phyloP scores from a whole-genome alignment of 495 filamentous ascomycete genomes.

The Copromyces sp. region DNA sequence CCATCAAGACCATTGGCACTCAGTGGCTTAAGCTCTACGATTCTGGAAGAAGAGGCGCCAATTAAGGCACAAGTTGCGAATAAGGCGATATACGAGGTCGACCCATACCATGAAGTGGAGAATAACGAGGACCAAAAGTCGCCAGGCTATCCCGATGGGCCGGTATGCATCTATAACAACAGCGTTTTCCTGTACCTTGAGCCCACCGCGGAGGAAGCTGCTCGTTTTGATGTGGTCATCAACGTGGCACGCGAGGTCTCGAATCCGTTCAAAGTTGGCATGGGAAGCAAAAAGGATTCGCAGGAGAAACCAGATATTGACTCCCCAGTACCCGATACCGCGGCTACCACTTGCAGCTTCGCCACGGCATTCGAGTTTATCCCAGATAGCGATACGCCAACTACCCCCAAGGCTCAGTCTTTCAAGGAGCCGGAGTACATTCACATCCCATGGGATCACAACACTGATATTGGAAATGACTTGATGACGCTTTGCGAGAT shows the following conservation, averaged over 20 bases:
- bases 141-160: conserved; percentile 86
- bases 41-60: conserved; percentile 70
- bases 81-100: conserved; percentile 39
- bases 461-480: conserved; percentile 87
- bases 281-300: conserved; percentile 18
- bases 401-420: conserved; percentile 47
- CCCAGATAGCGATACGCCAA: conserved; percentile 32
- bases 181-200: conserved; percentile 89
- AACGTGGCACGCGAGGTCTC: conserved; percentile 92
- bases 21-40: conserved; percentile 29
- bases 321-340: conserved; percentile 55
- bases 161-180: conserved; percentile 85
- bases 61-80: conserved; percentile 51
- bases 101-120: conserved; percentile 41
- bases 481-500: conserved; percentile 73
- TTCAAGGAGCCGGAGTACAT: conserved; percentile 74
- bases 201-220: conserved; percentile 74
- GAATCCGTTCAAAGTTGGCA: conserved; percentile 61
- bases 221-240: conserved; percentile 81
- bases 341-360: conserved; percentile 58
- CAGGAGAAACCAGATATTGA: conserved; percentile 25
- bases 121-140: conserved; percentile 69
- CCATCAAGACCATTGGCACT: conserved; percentile 27
- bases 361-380: conserved; percentile 59
- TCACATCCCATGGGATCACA: conserved; percentile 95